Percentiles rank a stretch among this genome's conserved stretches.
These are phyloP conservation scores for Coccomyxa subellipsoidea DNA, from an alignment of 163 green algal genomes.

Conservation along the genomic window DNA sequence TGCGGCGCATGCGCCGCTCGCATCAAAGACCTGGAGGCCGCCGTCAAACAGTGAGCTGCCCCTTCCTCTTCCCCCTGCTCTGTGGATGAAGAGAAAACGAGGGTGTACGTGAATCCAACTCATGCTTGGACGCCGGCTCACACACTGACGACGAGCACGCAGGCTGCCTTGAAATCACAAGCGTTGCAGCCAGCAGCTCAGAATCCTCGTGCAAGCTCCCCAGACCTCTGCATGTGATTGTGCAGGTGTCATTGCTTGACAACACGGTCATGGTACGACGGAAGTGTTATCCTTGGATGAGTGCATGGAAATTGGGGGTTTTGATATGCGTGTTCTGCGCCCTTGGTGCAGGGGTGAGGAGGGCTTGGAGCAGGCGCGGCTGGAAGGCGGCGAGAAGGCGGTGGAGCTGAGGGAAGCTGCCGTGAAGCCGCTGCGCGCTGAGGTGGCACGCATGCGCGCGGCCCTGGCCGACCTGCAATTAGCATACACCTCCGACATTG, in stretches of 20 bases:
- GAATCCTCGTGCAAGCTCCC: too few species aligned
- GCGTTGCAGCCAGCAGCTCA: too few species aligned
- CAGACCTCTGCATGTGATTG: too few species aligned
- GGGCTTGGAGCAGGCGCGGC: not conserved
- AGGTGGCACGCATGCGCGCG: not conserved
- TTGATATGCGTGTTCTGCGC: not conserved
- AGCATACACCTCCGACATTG: not conserved
- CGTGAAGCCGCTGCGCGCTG: not conserved
- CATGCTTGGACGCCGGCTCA: too few species aligned
- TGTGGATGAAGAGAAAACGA: too few species aligned
- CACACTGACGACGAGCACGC: too few species aligned
- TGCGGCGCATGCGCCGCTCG: not conserved
- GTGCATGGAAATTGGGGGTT: too few species aligned
- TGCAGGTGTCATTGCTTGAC: too few species aligned
- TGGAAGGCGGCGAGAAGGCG: not conserved
- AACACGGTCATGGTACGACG: too few species aligned
- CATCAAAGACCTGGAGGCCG: slow-evolving; percentile 1
- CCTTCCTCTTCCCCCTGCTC: not conserved
- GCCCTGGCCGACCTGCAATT: not conserved
- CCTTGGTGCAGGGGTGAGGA: slow-evolving; percentile 1
- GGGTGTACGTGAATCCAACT: too few species aligned
- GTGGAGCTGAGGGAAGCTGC: not conserved
- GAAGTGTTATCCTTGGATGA: too few species aligned
- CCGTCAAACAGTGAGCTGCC: not conserved
- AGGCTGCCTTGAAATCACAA: too few species aligned